Base-by-base conservation (phyloP, 176 grass and related monocot genomes). In the Dactylis glomerata region DNA sequence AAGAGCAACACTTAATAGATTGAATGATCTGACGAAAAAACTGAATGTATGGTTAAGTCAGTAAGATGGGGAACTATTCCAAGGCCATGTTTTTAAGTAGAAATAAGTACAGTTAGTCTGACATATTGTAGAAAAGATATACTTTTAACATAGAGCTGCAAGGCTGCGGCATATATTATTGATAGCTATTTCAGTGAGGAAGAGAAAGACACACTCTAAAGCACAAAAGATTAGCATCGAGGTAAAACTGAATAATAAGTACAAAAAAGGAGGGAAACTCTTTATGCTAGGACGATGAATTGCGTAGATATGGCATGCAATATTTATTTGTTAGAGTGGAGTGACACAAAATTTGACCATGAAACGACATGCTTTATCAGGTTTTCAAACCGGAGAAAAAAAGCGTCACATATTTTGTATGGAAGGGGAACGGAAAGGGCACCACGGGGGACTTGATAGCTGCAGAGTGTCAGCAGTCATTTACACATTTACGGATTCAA, bases 1-100 rank as follows among this genome's bases (percentile, higher is more conserved):
- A 97, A 94, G 82, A 89, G 73, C 79, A 97, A 91, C 31, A n/a
- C 56, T 27, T 90, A 97, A 79, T 94, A 97, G 78, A 91, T 97
- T 38, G 92, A 94, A 83, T 88, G 88, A 28, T 90, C 95, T 85
- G 79, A 79, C 79, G 90, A 46, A 95, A 97, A 84, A 97, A 95
- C 45, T 90, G 8, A 97, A 97, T 83, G 79, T 23, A 9, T 79
- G 92, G 56, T 97, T 97, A 41, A 41, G 40, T 41, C 40, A 41
- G 8, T 73, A 97, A 95, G 85, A 88, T 83, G 92, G 91, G 89
- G 13, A 93, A 95, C 70, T 95, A 95, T 27, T 83, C 22, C 30
- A 91, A 84, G 73, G 95, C 91, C 2, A 6, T 42, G 9, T 0
- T 54, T 27, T 6, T 1, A 6, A 49, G 11, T 5, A 6, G 16